Evolutionary conservation across 371 early-diverging fungal species (phyloP).

Genomic region (Catenaria anguillulae): DNA sequence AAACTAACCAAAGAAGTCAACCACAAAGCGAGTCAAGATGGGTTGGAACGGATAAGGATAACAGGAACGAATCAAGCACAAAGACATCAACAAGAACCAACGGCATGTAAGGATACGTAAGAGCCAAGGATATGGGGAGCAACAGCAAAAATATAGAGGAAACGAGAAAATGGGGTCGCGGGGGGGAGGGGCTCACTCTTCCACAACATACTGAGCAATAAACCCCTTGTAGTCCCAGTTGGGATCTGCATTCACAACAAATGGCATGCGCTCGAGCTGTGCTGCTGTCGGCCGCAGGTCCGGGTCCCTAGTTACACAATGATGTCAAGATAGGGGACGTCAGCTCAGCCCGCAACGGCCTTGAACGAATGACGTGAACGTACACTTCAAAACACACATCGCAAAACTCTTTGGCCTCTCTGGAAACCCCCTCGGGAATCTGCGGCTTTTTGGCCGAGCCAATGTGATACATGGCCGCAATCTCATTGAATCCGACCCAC

Average conservation of each 20-base stretch:
- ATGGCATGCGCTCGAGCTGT: conserved; percentile 23
- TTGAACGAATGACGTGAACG: conserved; percentile 8
- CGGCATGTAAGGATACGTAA: no score
- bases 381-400: conserved; percentile 47
- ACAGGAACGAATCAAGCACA: no score
- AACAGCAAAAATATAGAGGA: no score
- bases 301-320: conserved; percentile 40
- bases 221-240: background rate
- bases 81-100: no score
- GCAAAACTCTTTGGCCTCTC: conserved; percentile 45
- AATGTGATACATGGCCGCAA: conserved; percentile 56
- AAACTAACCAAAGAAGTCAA: no score
- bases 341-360: background rate
- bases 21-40: no score
- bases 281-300: conserved; percentile 44
- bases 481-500: conserved; percentile 53
- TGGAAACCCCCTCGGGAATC: conserved; percentile 46
- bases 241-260: background rate
- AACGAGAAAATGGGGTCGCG: no score
- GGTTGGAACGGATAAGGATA: no score
- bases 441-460: conserved; percentile 36
- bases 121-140: no score
- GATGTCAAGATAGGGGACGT: conserved; percentile 3
- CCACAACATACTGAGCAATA: no score
- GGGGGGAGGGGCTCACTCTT: no score